Evolutionary conservation across 345 rosid species (phyloP).

Genomic region (Hibiscus syriacus): DNA sequence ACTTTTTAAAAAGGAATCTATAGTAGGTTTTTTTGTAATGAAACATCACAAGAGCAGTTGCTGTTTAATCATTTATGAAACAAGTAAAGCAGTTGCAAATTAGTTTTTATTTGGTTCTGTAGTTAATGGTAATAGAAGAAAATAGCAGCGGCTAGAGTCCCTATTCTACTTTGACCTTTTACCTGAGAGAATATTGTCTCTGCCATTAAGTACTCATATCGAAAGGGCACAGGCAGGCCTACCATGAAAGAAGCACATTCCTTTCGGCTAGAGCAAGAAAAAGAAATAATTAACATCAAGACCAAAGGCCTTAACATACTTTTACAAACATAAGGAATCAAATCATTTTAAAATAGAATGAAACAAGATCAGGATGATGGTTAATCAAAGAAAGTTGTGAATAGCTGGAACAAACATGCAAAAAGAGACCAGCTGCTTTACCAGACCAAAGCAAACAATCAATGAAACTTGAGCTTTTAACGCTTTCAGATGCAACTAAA

Average conservation of each 20-base stretch:
- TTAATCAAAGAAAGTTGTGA: not conserved
- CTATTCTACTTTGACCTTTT: no score
- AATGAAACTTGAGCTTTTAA: not conserved
- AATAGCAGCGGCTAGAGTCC: no score
- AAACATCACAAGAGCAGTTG: not conserved
- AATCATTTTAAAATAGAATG: not conserved
- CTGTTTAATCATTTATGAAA: not conserved
- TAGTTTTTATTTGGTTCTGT: no score
- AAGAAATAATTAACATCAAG: conserved; percentile 19
- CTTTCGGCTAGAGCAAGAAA: conserved; percentile 90
- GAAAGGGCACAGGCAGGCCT: conserved; percentile 86
- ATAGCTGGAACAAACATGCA: not conserved
- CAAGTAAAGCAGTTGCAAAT: not conserved
- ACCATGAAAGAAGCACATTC: conserved; percentile 97
- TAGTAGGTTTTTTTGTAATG: not conserved
- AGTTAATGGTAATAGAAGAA: no score
- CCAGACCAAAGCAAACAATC: not conserved
- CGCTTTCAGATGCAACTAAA: not conserved
- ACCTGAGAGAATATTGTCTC: conserved; percentile 99
- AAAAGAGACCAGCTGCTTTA: not conserved
- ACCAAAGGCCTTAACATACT: not conserved
- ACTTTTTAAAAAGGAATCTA: no score
- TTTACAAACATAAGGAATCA: not conserved
- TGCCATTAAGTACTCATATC: conserved; percentile 97
- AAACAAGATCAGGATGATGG: conserved; percentile 8